Evolutionary conservation across 192 early-diverging fungal genomes (phyloP).

Genomic region (Backusella parvicylindrica): DNA sequence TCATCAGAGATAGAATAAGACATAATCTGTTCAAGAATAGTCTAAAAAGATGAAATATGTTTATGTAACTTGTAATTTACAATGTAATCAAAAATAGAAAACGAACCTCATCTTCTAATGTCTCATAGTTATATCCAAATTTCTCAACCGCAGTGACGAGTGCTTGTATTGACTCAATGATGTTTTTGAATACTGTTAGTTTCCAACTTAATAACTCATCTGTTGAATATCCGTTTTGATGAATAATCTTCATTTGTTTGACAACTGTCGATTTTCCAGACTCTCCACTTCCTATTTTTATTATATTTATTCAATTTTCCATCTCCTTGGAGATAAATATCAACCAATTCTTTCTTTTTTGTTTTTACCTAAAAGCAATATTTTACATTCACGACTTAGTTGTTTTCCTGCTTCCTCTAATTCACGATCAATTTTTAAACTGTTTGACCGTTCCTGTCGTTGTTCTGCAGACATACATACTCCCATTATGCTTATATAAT

Average conservation of each 20-base stretch:
- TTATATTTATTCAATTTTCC: background rate
- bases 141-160: background rate
- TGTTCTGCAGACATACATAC: constrained; percentile 62
- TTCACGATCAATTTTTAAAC: constrained; percentile 56
- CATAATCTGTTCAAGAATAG: constrained; percentile 30
- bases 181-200: constrained; percentile 79
- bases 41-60: constrained; percentile 2
- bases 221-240: constrained; percentile 6
- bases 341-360: background rate
- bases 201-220: constrained; percentile 55
- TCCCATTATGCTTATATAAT: constrained; percentile 44
- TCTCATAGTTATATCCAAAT: constrained; percentile 38
- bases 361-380: constrained; percentile 70
- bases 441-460: constrained; percentile 41
- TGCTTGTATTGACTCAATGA: constrained; percentile 37
- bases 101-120: constrained; percentile 90
- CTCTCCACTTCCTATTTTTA: constrained; percentile 43
- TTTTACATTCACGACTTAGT: constrained; percentile 70
- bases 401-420: constrained; percentile 57
- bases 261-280: constrained; percentile 54
- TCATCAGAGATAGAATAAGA: constrained; percentile 53
- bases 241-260: constrained; percentile 46
- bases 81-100: constrained; percentile 25
- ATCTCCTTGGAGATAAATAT: background rate
- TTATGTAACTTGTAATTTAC: constrained; percentile 5